Evolutionary conservation across 805 yeast genomes (phyloP), one percentile per base, ranked within the genome.

Genomic region (Maudiozyma turicensis): DNA sequence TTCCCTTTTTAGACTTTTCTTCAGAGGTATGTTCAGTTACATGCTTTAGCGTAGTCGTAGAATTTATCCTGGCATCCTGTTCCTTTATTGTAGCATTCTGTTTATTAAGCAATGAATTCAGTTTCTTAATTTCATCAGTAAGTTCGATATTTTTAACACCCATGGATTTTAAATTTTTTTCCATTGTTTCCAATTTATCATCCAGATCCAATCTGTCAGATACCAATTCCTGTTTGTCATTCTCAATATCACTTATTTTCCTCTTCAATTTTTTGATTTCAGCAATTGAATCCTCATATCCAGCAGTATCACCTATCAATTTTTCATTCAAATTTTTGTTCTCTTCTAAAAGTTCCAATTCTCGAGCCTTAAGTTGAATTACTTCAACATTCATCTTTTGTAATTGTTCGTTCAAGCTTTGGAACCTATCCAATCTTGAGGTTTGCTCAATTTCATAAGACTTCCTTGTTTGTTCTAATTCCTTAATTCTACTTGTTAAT

Each of bases 331-430:
- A 45, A 14, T 52, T 58, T 42, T 63, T 50, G 46, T 60, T 60
- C 8, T 61, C 58, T 40, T 64, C 64, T 43, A 57, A 62, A 11
- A 58, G 45, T 49, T 62, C 60, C 33, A 60, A 48, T 43, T 56
- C 65, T 43, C 52, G 59, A 7, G 64, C 62, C 44, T 58, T 60
- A n/a, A 59, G 30, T 45, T 58, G 65, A 41, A 58, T 60, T n/a
- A 60, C 46, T 41, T 66, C 59, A 13, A 58, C 58, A 52, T 65
- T 53, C 30, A 55, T n/a, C 50, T 58, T 58, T 54, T 68, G 60
- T 42, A 64, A 42, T 57, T 68, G 61, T 51, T 63, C 64, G 37
- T 56, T 58, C 5, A 53, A 49, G n/a, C 49, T 51, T 42, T 59
- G 58, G 30, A 58, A 47, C 11, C 52, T 57, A 30, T 54, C 57